Conservation (phyloP, 2,329 filamentous ascomycete species). For the Cercospora zeae-maydis region DNA sequence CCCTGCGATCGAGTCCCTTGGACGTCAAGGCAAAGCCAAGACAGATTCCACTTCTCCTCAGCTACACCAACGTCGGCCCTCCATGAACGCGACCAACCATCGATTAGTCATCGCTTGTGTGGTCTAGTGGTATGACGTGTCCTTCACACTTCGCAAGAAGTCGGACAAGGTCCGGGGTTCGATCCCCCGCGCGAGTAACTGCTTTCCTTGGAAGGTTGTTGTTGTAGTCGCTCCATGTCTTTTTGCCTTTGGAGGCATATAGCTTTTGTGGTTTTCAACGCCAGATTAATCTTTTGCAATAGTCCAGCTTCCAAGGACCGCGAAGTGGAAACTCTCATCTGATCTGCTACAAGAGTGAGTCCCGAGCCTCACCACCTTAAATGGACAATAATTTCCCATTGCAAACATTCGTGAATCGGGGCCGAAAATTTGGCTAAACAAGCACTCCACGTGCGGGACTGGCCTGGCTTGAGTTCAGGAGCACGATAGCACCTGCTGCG, state of each 20-base stretch:
- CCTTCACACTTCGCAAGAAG: slow-evolving; percentile 23
- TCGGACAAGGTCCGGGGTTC: slow-evolving; percentile 9
- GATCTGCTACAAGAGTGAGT: too few relatives aligned
- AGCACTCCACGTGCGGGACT: not conserved
- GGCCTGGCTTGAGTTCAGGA: not conserved
- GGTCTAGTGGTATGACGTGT: slow-evolving; percentile 35
- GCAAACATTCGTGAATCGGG: not conserved
- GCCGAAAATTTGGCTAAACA: not conserved
- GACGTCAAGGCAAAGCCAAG: too few relatives aligned
- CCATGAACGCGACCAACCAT: too few relatives aligned
- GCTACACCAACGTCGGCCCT: too few relatives aligned
- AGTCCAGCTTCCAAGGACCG: too few relatives aligned
- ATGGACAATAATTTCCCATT: not conserved
- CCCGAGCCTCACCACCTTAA: not conserved
- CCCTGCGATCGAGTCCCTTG: too few relatives aligned
- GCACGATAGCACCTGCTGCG: not conserved
- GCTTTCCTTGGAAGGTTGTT: not conserved
- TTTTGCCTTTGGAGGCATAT: too few relatives aligned
- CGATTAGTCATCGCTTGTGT: slow-evolving; percentile 20
- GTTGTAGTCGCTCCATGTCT: too few relatives aligned
- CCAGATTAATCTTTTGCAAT: too few relatives aligned
- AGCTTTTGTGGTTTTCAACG: too few relatives aligned
- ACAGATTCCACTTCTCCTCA: too few relatives aligned
- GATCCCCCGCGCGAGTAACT: not conserved
- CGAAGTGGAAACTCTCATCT: too few relatives aligned